Conservation (phyloP, 129 eudicot genomes). For the Dittrichia graveolens region DNA sequence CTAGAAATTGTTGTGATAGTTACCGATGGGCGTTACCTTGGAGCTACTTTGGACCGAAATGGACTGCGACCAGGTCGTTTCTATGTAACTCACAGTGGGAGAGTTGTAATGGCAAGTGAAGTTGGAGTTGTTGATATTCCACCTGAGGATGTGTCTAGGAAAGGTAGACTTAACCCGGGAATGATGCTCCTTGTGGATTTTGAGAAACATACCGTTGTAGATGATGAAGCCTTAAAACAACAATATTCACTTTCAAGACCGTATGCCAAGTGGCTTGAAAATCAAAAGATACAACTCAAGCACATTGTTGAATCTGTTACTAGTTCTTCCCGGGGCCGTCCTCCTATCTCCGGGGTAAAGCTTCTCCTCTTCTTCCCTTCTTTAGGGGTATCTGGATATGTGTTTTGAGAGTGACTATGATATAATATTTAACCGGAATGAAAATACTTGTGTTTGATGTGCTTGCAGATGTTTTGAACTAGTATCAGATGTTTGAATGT, state of each 20-base stretch:
- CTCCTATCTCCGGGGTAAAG: constrained; percentile 82
- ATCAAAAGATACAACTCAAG: constrained; percentile 80
- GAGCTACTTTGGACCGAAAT: constrained; percentile 94
- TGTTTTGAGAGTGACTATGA: not conserved
- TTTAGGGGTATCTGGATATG: not conserved
- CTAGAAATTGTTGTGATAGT: constrained; percentile 51
- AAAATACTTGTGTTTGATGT: no score
- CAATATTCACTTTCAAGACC: constrained; percentile 86
- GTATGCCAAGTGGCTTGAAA: constrained; percentile 81
- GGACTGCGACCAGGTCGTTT: constrained; percentile 97
- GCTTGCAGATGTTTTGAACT: no score
- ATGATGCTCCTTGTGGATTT: constrained; percentile 99
- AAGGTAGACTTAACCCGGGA: constrained; percentile 98
- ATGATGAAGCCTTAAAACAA: constrained; percentile 92
- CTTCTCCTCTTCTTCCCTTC: not conserved
- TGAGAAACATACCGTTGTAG: constrained; percentile 92
- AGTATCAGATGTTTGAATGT: no score
- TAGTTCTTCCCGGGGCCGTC: constrained; percentile 52
- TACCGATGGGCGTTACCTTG: constrained; percentile 98
- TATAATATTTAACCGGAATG: not conserved
- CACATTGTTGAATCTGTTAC: constrained; percentile 77
- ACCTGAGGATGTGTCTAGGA: constrained; percentile 88
- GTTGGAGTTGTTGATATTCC: constrained; percentile 99
- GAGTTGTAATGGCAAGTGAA: constrained; percentile 98
- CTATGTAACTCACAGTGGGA: constrained; percentile 88